Evolutionary conservation across 257 asterid species (phyloP), one percentile per base, ranked within the genome.

Genomic region (Solanum tarijense): DNA sequence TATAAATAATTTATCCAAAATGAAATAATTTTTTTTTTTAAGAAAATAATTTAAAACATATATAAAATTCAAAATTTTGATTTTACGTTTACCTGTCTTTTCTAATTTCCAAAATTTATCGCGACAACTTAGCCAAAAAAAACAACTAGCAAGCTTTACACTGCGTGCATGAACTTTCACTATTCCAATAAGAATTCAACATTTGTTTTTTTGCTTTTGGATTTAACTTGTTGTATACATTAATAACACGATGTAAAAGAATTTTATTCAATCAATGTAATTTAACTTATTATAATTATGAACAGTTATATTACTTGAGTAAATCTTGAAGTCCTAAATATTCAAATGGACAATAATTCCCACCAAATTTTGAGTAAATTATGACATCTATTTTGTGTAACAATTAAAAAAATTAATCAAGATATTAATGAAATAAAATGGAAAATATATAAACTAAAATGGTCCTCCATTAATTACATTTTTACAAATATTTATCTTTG

Each of bases 401-500:
- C 43, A 71, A 71, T 66, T 7, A 7, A 27, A 29, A n/a, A 78
- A 39, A 38, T 6, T 27, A 46, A 46, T 29, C 68, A 43, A 0
- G 4, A 38, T 2, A n/a, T 38, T 23, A 43, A 27, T 13, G 9
- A 16, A 81, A 29, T 46, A 14, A 16, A 14, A 46, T 0, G 41
- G 13, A 81, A 81, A 3, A 21, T 32, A 32, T 71, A 16, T 29
- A 48, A 82, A 31, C 43, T 18, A 48, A 82, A 48, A 46, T 5
- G 5, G 1, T 82, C 43, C 71, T 82, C 71, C 43, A 29, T 82
- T 82, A 46, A 46, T 82, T 82, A 35, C 38, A 82, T 48, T 29
- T 82, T 31, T 82, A 82, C 86, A 48, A 82, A 82, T 82, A 39
- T 68, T 85, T 1, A 36, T 38, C 82, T 71, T 81, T 85, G 88